Conservation (phyloP, 169 alveolate genomes). For the Eimeria maxima region DNA sequence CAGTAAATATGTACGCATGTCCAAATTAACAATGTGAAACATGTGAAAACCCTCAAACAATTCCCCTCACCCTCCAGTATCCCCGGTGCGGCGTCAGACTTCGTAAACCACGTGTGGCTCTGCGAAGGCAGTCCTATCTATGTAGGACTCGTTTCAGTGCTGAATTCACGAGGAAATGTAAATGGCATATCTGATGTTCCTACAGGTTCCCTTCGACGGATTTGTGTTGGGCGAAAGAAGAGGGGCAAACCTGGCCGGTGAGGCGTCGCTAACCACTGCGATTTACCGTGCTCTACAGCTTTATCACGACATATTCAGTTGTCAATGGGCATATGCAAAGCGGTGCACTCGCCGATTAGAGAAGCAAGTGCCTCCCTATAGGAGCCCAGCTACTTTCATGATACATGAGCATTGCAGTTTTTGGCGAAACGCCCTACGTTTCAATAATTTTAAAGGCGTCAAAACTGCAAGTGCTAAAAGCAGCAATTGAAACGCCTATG, state of each 20-base stretch:
- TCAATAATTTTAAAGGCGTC: background rate
- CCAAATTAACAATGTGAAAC: background rate
- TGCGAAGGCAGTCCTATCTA: conserved; percentile 60
- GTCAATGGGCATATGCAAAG: conserved; percentile 26
- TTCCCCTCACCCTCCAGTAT: background rate
- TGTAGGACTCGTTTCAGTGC: background rate
- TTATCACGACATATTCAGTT: background rate
- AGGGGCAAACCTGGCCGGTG: conserved; percentile 48
- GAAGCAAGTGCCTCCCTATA: background rate
- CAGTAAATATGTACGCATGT: conserved; percentile 40
- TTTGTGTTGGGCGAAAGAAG: conserved; percentile 62
- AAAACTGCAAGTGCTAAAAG: background rate
- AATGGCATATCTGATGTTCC: background rate
- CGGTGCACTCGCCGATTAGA: conserved; percentile 8
- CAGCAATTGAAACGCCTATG: background rate
- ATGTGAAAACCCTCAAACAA: background rate
- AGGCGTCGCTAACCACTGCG: background rate
- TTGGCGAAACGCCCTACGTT: background rate
- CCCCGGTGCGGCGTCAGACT: conserved; percentile 57
- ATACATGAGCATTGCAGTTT: too few species aligned
- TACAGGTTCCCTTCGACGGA: conserved; percentile 70
- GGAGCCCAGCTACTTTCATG: background rate
- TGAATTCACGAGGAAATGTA: background rate
- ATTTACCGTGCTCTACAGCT: background rate
- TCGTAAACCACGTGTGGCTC: conserved; percentile 65